phyloP scores from a whole-genome alignment of 768 basidiomycete genomes.

The Trametes meyenii region DNA sequence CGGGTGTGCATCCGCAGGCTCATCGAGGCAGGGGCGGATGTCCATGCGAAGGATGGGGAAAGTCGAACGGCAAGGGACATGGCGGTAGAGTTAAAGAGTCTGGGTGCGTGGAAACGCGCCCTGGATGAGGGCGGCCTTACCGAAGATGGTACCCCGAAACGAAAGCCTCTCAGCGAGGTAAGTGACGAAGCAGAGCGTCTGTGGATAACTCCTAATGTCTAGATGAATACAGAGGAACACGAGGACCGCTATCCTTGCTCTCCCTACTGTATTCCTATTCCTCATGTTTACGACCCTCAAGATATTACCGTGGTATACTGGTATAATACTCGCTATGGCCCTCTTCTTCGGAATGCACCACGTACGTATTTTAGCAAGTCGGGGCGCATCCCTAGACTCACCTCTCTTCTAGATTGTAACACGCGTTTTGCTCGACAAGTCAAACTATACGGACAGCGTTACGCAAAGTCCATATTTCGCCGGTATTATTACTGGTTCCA shows the following conservation, averaged over 20 bases:
- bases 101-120: conserved; percentile 88
- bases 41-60: conserved; percentile 77
- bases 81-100: conserved; percentile 90
- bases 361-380: conserved; percentile 47
- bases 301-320: conserved; percentile 89
- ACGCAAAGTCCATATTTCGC: conserved; percentile 91
- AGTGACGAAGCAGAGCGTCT: conserved; percentile 22
- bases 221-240: conserved; percentile 65
- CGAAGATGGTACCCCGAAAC: conserved; percentile 69
- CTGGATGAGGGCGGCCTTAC: conserved; percentile 86
- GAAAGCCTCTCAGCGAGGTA: conserved; percentile 74
- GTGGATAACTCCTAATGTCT: neutral
- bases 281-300: conserved; percentile 84
- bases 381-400: conserved; percentile 24
- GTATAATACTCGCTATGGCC: conserved; percentile 77
- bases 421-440: conserved; percentile 81
- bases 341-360: conserved; percentile 95
- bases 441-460: conserved; percentile 80
- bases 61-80: conserved; percentile 92
- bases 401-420: conserved; percentile 64
- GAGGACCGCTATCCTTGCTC: conserved; percentile 72
- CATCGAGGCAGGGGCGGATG: conserved; percentile 83
- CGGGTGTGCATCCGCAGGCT: conserved; percentile 81
- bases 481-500: conserved; percentile 82
- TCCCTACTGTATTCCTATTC: conserved; percentile 80